These are phyloP conservation scores for Lactarius pseudohatsudake DNA, from an alignment of 768 basidiomycete species.

Conservation along the genomic window DNA sequence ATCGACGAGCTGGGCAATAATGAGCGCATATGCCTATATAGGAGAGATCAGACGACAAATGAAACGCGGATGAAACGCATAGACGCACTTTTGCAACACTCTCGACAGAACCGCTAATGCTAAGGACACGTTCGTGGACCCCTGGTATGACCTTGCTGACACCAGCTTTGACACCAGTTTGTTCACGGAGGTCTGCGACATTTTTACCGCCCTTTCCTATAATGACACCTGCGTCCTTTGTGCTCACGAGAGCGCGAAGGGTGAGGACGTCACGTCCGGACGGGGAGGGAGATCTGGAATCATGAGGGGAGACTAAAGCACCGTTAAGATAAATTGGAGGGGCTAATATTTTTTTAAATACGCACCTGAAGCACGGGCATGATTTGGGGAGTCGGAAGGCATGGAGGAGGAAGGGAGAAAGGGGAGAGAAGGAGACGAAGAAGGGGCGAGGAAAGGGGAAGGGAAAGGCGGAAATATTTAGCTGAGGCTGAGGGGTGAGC, in stretches of 20 bases:
- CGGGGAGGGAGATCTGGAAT: conserved; percentile 76
- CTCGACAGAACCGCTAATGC: conserved; percentile 89
- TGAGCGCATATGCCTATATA: conserved; percentile 86
- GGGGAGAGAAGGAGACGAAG: conserved; percentile 33
- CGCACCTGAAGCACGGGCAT: conserved; percentile 53
- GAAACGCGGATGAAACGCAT: conserved; percentile 23
- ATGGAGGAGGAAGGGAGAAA: conserved; percentile 44
- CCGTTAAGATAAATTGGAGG: conserved; percentile 28
- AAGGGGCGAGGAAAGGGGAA: conserved; percentile 33
- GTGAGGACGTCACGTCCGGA: conserved; percentile 74
- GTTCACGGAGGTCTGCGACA: conserved; percentile 93
- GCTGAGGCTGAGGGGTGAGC: conserved; percentile 21
- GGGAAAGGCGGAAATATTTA: conserved; percentile 12
- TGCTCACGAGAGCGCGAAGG: conserved; percentile 92
- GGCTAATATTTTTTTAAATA: conserved; percentile 12
- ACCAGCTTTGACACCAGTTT: conserved; percentile 96
- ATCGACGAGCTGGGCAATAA: conserved; percentile 86
- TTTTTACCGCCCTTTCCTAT: conserved; percentile 97
- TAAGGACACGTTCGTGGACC: conserved; percentile 96
- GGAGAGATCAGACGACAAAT: conserved; percentile 21
- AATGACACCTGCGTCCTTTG: conserved; percentile 96
- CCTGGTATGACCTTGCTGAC: conserved; percentile 98
- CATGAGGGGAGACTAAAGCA: conserved; percentile 53
- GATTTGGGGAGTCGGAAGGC: conserved; percentile 62
- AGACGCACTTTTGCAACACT: conserved; percentile 80